Evolutionary conservation across 1,139 yeast genomes (phyloP).

Genomic region (Geotrichum bryndzae): DNA sequence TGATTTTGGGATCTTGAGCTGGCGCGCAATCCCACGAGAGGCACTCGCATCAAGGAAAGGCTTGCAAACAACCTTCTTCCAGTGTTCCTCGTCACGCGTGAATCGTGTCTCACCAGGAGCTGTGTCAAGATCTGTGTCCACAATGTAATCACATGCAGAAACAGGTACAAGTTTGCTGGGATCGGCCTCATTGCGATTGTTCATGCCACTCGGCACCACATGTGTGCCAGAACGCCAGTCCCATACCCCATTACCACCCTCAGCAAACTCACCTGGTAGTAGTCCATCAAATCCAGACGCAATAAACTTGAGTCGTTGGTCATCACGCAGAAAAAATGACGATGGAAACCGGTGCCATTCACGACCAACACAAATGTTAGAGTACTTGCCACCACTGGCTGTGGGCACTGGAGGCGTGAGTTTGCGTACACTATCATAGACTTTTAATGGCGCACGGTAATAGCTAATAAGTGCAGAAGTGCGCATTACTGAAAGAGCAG

Average conservation of each 20-base stretch:
- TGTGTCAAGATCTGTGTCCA: slow-evolving; percentile 30
- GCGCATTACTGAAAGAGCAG: slow-evolving; percentile 28
- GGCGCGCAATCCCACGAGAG: slow-evolving; percentile 39
- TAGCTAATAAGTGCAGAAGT: slow-evolving; percentile 32
- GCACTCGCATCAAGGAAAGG: slow-evolving; percentile 36
- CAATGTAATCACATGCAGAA: slow-evolving; percentile 33
- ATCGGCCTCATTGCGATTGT: slow-evolving; percentile 53
- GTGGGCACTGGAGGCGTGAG: slow-evolving; percentile 1
- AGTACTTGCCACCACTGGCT: slow-evolving; percentile 35
- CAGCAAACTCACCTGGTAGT: slow-evolving; percentile 79
- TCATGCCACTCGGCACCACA: slow-evolving; percentile 57
- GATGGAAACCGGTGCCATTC: slow-evolving; percentile 95
- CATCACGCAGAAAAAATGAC: slow-evolving; percentile 67
- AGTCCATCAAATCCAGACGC: slow-evolving; percentile 79
- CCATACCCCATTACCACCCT: slow-evolving; percentile 28
- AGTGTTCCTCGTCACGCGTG: slow-evolving; percentile 26
- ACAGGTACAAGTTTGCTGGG: slow-evolving; percentile 25
- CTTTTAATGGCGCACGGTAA: slow-evolving; percentile 36
- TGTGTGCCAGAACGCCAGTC: slow-evolving; percentile 30
- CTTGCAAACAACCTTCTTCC: slow-evolving; percentile 35
- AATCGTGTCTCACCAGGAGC: slow-evolving; percentile 25
- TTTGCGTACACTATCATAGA: slow-evolving; percentile 23
- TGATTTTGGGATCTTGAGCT: slow-evolving; percentile 35
- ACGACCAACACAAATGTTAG: slow-evolving; percentile 75
- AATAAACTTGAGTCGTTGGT: slow-evolving; percentile 58